Evolutionary conservation across 2,329 filamentous ascomycete species (phyloP), one percentile per base, ranked within the genome.

Genomic region (Sporothrix mexicana): DNA sequence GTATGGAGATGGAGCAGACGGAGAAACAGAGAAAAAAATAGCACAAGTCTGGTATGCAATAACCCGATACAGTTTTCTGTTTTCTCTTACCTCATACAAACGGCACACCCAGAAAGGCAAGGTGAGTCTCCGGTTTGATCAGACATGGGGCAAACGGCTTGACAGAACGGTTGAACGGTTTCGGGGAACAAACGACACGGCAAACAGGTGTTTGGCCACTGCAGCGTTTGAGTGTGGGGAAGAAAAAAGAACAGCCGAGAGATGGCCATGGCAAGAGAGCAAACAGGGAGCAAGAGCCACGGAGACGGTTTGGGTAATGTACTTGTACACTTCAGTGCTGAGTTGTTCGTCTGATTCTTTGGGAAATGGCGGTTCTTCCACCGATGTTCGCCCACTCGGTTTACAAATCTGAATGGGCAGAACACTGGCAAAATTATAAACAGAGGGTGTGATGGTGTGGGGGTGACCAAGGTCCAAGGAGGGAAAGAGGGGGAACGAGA

Each of bases 371-470:
- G 51, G 20, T 12, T 36, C 20, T 55, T 4, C 23, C 23, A 20
- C n/a, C 23, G 51, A 55, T 20, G 51, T 5, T 36, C 30, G 30
- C 30, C 30, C 30, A 55, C 20, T 9, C 1, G 7, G 20, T 53
- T 55, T 25, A 55, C 51, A 55, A 55, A 55, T 55, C 20, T 17
- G 51, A 12, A 55, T 10, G 51, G 51, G 20, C 51, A 55, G 30
- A 36, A 36, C 30, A 36, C 2, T 2, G 30, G 7, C 30, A 45
- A 64, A 20, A 66, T 15, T 17, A 15, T n/a, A 68, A 41, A 68
- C 20, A 68, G 67, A 69, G 51, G 67, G 67, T 55, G 67, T 55
- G 49, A 36, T 43, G 51, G 30, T 25, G 67, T 59, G 67, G 67
- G 66, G 49, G 51, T 53, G 51, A 57, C 17, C 30, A 36, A 36